A percentile compares a stretch with the other conserved stretches of the same genome.
Conservation (phyloP, 371 early-diverging fungal species). For the Lichtheimia ramosa region DNA sequence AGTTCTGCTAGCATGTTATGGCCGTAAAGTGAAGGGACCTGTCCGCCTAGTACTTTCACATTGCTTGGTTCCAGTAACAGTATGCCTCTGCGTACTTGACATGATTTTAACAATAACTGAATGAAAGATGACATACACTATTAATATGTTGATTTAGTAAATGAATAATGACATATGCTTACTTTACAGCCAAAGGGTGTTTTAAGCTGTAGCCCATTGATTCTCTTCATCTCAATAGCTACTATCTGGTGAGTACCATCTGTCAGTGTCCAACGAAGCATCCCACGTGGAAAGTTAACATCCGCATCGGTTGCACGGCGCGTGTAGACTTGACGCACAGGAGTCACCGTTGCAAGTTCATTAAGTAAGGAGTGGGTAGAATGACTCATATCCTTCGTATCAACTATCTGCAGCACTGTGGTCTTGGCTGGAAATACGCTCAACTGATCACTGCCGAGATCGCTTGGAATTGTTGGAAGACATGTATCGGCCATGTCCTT, state of each 20-base stretch:
- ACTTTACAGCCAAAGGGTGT: constrained; percentile 49
- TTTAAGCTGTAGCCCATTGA: constrained; percentile 25
- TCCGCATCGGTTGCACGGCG: constrained; percentile 17
- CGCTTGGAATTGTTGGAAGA: constrained; percentile 20
- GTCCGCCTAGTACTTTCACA: constrained; percentile 35
- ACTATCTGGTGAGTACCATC: constrained; percentile 35
- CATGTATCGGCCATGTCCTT: constrained; percentile 29
- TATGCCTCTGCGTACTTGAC: constrained; percentile 34
- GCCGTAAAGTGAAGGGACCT: constrained; percentile 26
- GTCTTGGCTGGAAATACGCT: constrained; percentile 27
- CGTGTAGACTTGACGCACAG: constrained; percentile 31
- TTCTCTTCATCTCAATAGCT: constrained; percentile 32
- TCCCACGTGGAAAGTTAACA: constrained; percentile 29
- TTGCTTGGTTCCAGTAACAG: constrained; percentile 25
- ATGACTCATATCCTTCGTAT: constrained; percentile 29
- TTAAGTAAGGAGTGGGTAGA: constrained; percentile 30
- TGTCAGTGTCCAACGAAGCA: constrained; percentile 32
- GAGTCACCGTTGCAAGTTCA: constrained; percentile 17
- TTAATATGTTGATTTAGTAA: too few relatives aligned
- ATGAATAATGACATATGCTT: neutral
- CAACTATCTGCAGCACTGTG: constrained; percentile 37
- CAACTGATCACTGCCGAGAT: constrained; percentile 15
- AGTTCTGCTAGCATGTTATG: constrained; percentile 32
- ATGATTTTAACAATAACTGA: constrained; percentile 33
- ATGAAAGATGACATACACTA: neutral